These are phyloP conservation scores for Ceratopteris richardii DNA, from an alignment of 75 land plant species.

Conservation along the genomic window DNA sequence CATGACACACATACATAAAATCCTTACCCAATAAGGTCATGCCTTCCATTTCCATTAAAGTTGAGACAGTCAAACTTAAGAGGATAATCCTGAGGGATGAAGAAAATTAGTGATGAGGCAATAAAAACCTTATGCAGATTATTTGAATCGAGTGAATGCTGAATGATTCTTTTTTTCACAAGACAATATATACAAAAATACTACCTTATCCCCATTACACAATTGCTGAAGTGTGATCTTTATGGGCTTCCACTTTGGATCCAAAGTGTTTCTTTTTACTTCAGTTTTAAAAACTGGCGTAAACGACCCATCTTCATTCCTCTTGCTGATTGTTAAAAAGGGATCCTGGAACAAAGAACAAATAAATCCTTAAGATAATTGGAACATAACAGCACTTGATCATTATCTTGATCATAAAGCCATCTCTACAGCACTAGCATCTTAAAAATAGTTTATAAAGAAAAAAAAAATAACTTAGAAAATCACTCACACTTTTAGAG, in stretches of 20 bases:
- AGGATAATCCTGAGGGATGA: conserved; percentile 48
- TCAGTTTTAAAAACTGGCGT: conserved; percentile 75
- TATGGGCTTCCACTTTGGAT: conserved; percentile 71
- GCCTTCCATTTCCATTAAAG: conserved; percentile 65
- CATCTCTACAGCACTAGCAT: too few relatives aligned
- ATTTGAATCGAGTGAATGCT: too few relatives aligned
- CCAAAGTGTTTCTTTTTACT: conserved; percentile 61
- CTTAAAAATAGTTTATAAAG: background rate
- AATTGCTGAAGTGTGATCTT: conserved; percentile 46
- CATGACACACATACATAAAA: background rate
- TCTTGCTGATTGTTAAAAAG: conserved; percentile 62
- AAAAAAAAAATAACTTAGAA: conserved; percentile 1
- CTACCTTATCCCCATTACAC: conserved; percentile 20
- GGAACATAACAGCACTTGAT: too few relatives aligned
- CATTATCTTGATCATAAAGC: too few relatives aligned
- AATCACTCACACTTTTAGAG: conserved; percentile 70
- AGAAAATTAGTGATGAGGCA: background rate
- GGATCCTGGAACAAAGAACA: conserved; percentile 54
- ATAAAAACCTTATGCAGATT: background rate
- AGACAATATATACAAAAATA: too few relatives aligned
- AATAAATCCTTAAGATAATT: background rate
- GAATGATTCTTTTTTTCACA: too few relatives aligned
- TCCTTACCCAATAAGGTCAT: conserved; percentile 66
- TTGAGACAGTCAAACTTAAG: conserved; percentile 55
- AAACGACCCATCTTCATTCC: conserved; percentile 33